Base-by-base conservation (phyloP, 805 yeast species). In the Metschnikowia continentalis region DNA sequence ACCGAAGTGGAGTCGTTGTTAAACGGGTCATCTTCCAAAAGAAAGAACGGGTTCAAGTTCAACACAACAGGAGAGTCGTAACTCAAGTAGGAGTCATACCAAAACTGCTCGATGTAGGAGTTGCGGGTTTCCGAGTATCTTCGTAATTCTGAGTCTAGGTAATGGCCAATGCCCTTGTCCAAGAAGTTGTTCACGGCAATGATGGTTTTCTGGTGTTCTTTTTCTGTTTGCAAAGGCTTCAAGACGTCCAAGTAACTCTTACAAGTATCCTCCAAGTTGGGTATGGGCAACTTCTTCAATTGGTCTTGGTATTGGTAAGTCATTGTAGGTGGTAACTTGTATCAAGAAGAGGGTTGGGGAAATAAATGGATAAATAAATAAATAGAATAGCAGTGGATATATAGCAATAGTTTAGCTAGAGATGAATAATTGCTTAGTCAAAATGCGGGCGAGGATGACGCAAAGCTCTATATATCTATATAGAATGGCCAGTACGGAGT, bases 11-110 rank as follows among this genome's bases (percentile, higher is more conserved):
- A 63, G 52, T 77, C 81, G 49, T 80, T 75, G 35, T 84, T 80
- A 61, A 94, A 88, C 1, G 96, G 96, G 61, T 90, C 97, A 63
- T 90, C 97, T 65, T 90, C 96, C 54, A 90, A 77, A 59, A 90
- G 79, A 66, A 90, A 90, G 63, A 88, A 90, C 0, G 97, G 97
- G 62, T 90, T 90, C 59, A 90, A 78, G 67, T 90, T 90, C 54
- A 90, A 76, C n/a, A 90, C 97, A 37, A 90, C 96, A 0, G 94
- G 90, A 10, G 88, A 84, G 66, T 90, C 97, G 66, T 87, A 88
- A 66, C 84, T 84, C 57, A 90, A 75, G 66, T 90, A 90, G 1
- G 96, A 82, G 64, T 90, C 97, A 67, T 81, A 90, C 97, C 97
- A 90, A 66, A 90, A 90, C 67, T 90, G 96, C 68, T 90, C 97